Evolutionary conservation across 2,329 filamentous ascomycete species (phyloP), one percentile per base, ranked within the genome.

Genomic region (Neophaeococcomyces mojaviensis): DNA sequence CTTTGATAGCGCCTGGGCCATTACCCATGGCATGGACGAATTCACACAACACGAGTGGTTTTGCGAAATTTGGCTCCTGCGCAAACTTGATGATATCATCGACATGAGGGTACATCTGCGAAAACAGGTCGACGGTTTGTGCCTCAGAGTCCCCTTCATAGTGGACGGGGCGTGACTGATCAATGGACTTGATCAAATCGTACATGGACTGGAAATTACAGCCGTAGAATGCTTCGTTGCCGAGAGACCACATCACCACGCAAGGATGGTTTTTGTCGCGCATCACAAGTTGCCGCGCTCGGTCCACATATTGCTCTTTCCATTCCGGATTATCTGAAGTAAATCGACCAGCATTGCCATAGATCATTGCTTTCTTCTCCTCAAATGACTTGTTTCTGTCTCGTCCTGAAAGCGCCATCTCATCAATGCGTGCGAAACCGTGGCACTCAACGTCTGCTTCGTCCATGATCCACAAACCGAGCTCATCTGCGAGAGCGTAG

Each of bases 191-290:
- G 40, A 74, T 72, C 58, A 75, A 81, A 3, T 79, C 65, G 54
- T 81, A 80, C 83, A 87, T 87, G 28, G 76, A 77, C 37, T 69
- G 70, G 56, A 83, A 79, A 57, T 87, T 86, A 7, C 68, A 66
- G 1, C 83, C 83, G 55, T 84, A 86, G 58, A 84, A 86, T 0
- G 82, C 76, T 58, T 87, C 83, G 55, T 87, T 87, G 0, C 83
- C 84, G 0, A 87, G 68, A 38, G 78, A 82, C 84, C 84, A 87
- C 34, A 86, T 76, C 39, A 87, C 78, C 40, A 87, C 70, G n/a
- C 73, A 81, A 0, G 83, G 62, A 53, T 86, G 79, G 48, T 86
- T 82, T 63, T 84, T 84, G 61, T 86, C 82, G 13, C 84, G 71
- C 55, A 80, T 72, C 0, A 87, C 70, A 46, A 86, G 64, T 45